Evolutionary conservation across 768 basidiomycete genomes (phyloP).

Genomic region (Gautieria morchelliformis): DNA sequence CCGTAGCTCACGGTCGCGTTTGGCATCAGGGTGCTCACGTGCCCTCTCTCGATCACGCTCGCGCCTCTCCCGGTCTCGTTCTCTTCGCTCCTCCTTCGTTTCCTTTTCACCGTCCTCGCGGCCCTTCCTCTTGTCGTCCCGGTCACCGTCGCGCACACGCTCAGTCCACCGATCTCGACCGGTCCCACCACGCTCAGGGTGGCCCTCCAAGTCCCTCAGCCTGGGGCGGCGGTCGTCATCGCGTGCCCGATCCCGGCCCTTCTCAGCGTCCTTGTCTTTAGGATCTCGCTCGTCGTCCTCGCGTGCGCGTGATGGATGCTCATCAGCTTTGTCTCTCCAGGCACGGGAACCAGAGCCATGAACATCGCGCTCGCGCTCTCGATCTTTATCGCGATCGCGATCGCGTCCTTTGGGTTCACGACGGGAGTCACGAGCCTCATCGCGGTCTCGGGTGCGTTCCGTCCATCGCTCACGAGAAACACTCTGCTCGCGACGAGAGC

Average conservation of each 20-base stretch:
- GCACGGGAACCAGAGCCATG: slow-evolving; percentile 7
- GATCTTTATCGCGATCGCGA: slow-evolving; percentile 26
- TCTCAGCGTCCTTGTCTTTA: slow-evolving; percentile 5
- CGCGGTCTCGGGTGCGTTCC: slow-evolving; percentile 26
- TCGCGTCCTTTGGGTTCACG: slow-evolving; percentile 32
- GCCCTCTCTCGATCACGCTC: slow-evolving; percentile 32
- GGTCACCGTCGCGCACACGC: background rate
- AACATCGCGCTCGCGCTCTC: slow-evolving; percentile 21
- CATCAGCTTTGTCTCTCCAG: background rate
- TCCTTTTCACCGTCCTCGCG: slow-evolving; percentile 5
- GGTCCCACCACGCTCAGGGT: background rate
- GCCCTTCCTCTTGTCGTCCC: background rate
- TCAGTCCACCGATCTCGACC: slow-evolving; percentile 4
- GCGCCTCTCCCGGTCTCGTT: slow-evolving; percentile 26
- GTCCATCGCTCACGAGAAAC: slow-evolving; percentile 28
- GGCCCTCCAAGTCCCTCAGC: background rate
- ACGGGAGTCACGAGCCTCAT: background rate
- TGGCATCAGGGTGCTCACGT: slow-evolving; percentile 29
- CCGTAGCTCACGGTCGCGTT: slow-evolving; percentile 40
- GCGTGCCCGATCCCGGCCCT: background rate
- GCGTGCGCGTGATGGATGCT: background rate
- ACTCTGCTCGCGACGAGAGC: slow-evolving; percentile 54
- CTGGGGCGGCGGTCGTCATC: slow-evolving; percentile 1
- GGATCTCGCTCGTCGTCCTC: background rate
- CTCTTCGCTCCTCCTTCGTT: slow-evolving; percentile 5